These are phyloP conservation scores for Syzygium aqueum DNA, from an alignment of 345 rosid genomes.

Conservation along the genomic window DNA sequence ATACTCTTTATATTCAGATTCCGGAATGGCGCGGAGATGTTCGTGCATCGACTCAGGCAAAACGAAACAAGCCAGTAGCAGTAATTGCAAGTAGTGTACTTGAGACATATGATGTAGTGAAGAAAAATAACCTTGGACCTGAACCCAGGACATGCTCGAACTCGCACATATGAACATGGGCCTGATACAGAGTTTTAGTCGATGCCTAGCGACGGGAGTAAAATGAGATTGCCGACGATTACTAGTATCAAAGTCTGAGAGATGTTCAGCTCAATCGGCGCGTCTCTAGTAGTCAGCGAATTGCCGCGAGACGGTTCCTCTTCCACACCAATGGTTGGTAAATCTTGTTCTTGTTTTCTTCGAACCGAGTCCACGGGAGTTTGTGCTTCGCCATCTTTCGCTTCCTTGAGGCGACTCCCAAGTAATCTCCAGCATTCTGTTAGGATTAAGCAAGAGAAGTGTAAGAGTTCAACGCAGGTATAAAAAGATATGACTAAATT, in stretches of 20 bases:
- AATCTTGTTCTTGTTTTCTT: slow-evolving; percentile 7
- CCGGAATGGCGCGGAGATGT: not conserved
- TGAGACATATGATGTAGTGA: not conserved
- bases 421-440: slow-evolving; percentile 28
- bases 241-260: not conserved
- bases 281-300: slow-evolving; percentile 4
- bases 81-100: not conserved
- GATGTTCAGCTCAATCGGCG: not conserved
- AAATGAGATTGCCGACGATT: not conserved
- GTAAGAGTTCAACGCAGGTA: not conserved
- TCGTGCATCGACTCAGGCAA: not conserved
- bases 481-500: no score
- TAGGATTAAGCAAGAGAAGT: not conserved
- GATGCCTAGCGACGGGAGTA: not conserved
- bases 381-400: slow-evolving; percentile 37
- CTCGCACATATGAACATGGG: not conserved
- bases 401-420: slow-evolving; percentile 37
- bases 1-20: not conserved
- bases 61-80: not conserved
- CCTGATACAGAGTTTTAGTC: not conserved
- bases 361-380: slow-evolving; percentile 27
- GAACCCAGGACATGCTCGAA: not conserved
- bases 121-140: not conserved
- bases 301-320: slow-evolving; percentile 34
- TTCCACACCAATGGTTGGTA: slow-evolving; percentile 27